Percentiles rank a stretch among this genome's conserved stretches.
phyloP scores from a whole-genome alignment of 768 basidiomycete species.

The Hypsizygus marmoreus region DNA sequence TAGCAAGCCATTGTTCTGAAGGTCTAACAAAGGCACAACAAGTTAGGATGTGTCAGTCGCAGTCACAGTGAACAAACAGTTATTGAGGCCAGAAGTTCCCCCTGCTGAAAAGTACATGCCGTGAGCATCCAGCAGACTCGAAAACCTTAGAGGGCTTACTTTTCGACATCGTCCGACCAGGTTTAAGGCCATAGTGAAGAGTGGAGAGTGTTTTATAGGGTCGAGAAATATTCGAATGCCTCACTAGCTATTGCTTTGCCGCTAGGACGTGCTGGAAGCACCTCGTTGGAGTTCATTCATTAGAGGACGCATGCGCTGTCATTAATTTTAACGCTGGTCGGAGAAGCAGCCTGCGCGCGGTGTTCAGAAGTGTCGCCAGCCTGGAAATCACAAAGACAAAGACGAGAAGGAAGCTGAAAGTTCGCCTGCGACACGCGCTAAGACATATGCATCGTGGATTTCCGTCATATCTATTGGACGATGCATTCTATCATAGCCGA shows the following conservation, averaged over 20 bases:
- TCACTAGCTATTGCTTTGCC: conserved; percentile 3
- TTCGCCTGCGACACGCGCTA: conserved; percentile 4
- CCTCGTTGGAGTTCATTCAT: conserved; percentile 21
- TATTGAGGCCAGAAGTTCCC: conserved; percentile 40
- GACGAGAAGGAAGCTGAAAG: not conserved
- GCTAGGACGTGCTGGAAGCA: conserved; percentile 5
- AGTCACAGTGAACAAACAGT: conserved; percentile 26
- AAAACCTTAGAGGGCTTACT: conserved; percentile 16
- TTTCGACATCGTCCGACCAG: conserved; percentile 18
- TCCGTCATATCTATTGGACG: too few species aligned
- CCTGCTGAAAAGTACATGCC: not conserved
- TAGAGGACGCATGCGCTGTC: conserved; percentile 16
- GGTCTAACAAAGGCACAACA: conserved; percentile 44
- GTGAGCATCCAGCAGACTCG: not conserved
- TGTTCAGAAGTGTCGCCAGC: conserved; percentile 6
- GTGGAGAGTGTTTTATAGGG: conserved; percentile 15
- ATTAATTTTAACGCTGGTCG: conserved; percentile 16
- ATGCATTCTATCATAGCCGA: too few species aligned
- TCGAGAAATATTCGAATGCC: conserved; percentile 1
- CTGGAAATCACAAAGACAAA: conserved; percentile 3
- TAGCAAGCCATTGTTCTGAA: conserved; percentile 47
- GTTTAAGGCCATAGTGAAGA: conserved; percentile 6
- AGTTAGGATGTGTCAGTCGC: conserved; percentile 7
- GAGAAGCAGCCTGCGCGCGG: conserved; percentile 10
- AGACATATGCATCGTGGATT: conserved; percentile 8